Conservation (phyloP, 192 early-diverging fungal species). For the Dispira simplex region DNA sequence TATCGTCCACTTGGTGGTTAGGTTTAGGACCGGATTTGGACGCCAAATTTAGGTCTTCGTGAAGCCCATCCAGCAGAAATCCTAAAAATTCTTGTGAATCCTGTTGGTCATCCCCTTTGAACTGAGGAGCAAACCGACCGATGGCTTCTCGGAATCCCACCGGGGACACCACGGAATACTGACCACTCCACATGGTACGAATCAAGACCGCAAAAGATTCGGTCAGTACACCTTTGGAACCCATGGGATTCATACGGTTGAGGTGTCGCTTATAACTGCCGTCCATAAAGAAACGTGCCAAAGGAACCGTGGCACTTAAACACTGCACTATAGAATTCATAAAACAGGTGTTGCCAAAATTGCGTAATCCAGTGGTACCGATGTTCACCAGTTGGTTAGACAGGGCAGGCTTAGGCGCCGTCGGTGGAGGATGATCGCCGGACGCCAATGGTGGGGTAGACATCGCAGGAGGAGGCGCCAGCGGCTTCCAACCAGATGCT, state of each 20-base stretch:
- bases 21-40: constrained; percentile 11
- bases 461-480: not conserved
- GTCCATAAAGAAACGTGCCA: constrained; percentile 55
- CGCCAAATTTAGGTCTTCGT: constrained; percentile 82
- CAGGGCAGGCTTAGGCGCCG: not conserved
- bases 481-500: not conserved
- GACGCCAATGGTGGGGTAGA: not conserved
- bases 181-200: constrained; percentile 65
- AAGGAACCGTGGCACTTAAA: constrained; percentile 48
- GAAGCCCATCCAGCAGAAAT: constrained; percentile 77
- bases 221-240: constrained; percentile 54
- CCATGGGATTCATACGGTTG: constrained; percentile 49
- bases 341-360: constrained; percentile 75
- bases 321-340: constrained; percentile 79
- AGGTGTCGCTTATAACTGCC: constrained; percentile 44
- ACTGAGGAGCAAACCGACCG: constrained; percentile 61
- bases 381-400: constrained; percentile 12
- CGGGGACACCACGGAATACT: constrained; percentile 64
- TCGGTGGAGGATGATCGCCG: not conserved
- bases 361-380: constrained; percentile 56
- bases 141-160: constrained; percentile 60
- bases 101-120: constrained; percentile 82
- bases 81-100: constrained; percentile 93
- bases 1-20: not conserved
- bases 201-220: constrained; percentile 67